Base-by-base conservation (phyloP, 768 basidiomycete genomes). In the Exidia glandulosa region DNA sequence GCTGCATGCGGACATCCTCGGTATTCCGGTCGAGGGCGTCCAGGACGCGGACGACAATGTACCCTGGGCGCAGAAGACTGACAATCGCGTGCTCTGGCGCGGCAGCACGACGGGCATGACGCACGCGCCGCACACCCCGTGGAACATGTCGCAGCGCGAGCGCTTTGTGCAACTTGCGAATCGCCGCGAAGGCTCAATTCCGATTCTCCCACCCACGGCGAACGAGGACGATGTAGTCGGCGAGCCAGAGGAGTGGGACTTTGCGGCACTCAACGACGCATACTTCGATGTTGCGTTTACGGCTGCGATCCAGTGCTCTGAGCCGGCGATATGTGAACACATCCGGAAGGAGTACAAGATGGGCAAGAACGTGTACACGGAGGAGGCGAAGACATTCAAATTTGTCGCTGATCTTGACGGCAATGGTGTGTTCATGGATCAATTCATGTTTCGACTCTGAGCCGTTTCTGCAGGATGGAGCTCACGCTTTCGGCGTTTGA, bases 91-190 rank as follows among this genome's bases (percentile, higher is more conserved):
- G 19, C 74, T 82, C 41, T 90, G 89, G 89, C 76, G 89, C 41
- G 89, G 89, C 2, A 81, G 81, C 45, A 87, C 82, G 50, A 89
- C 88, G 0, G 89, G 88, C 10, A 85, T 82, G 23, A 72, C 64
- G 57, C 76, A 80, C 34, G 65, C 70, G 14, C 59, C 66, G 2
- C 58, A 63, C 1, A 71, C 76, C 9, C 71, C 72, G 5, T 86
- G 85, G 86, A 58, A 68, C 63, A 65, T 74, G 25, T 73, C 76
- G 4, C 86, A 86, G 59, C 72, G 86, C 0, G 66, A 75, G 25
- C 71, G 76, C 25, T 69, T 86, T 2, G 74, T 84, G 31, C 69
- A 72, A 14, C 67, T 72, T 27, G 60, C 78, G 7, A 81, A 79
- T 34, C 67, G 75, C 5, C 55, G 78, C 27, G 54, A 71, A 66